phyloP scores from a whole-genome alignment of 2,329 filamentous ascomycete species.

The Trematosphaeria pertusa region DNA sequence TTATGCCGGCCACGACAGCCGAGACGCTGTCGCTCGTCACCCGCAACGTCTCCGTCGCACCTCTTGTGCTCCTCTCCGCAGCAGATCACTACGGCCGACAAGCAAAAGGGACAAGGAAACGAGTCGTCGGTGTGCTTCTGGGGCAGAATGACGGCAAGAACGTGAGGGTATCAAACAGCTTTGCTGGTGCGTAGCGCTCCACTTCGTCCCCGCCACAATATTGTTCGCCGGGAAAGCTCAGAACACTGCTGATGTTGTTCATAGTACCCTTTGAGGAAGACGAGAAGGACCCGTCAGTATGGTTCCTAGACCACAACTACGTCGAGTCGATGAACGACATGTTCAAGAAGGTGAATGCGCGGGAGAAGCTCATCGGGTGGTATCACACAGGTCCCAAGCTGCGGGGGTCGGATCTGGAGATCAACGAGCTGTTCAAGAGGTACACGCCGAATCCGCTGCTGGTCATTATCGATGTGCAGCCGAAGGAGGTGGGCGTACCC shows the following conservation, averaged over 20 bases:
- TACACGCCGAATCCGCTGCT: slow-evolving; percentile 96
- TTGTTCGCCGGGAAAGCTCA: background rate
- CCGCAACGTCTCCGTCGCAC: slow-evolving; percentile 94
- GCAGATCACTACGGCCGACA: slow-evolving; percentile 98
- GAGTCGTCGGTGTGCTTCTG: slow-evolving; percentile 92
- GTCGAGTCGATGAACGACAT: slow-evolving; percentile 99
- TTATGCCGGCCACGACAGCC: slow-evolving; percentile 94
- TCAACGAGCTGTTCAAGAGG: slow-evolving; percentile 99
- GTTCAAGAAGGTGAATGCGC: slow-evolving; percentile 99
- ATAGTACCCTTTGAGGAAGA: slow-evolving; percentile 98
- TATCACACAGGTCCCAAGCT: slow-evolving; percentile 98
- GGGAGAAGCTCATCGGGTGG: slow-evolving; percentile 99
- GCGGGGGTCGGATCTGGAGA: slow-evolving; percentile 93
- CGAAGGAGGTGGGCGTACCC: slow-evolving; percentile 95
- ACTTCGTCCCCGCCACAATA: slow-evolving; percentile 8
- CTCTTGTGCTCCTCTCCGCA: slow-evolving; percentile 94
- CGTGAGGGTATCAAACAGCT: slow-evolving; percentile 98
- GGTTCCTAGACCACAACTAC: slow-evolving; percentile 99
- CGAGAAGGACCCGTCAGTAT: slow-evolving; percentile 97
- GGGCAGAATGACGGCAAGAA: slow-evolving; percentile 97
- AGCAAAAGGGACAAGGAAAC: slow-evolving; percentile 83
- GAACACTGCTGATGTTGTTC: slow-evolving; percentile 26
- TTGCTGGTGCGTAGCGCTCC: slow-evolving; percentile 73
- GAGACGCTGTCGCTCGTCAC: slow-evolving; percentile 95
- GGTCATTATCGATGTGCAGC: slow-evolving; percentile 98